Percentiles rank a stretch among this genome's conserved stretches.
Evolutionary conservation across 805 yeast genomes (phyloP).

Genomic region (Candida awuae): DNA sequence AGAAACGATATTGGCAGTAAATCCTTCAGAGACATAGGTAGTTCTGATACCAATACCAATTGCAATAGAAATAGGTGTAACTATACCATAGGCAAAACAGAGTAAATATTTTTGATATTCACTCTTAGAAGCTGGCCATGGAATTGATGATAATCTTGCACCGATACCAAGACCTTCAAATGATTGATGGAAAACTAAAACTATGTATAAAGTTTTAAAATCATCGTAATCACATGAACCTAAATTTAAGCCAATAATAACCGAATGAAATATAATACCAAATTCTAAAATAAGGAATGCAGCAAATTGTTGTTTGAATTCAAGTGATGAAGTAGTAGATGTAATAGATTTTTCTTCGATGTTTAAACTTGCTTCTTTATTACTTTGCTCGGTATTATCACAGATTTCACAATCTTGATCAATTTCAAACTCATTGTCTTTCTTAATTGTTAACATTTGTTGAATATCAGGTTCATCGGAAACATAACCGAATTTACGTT

Average conservation of each 20-base stretch:
- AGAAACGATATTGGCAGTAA: slow-evolving; percentile 49
- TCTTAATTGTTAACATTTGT: slow-evolving; percentile 25
- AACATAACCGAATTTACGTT: slow-evolving; percentile 20
- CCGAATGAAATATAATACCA: slow-evolving; percentile 73
- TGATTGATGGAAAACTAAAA: slow-evolving; percentile 59
- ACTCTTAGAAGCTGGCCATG: slow-evolving; percentile 29
- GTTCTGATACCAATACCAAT: slow-evolving; percentile 68
- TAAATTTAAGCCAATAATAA: slow-evolving; percentile 65
- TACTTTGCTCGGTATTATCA: slow-evolving; percentile 1
- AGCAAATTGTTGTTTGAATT: slow-evolving; percentile 14
- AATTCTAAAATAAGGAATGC: slow-evolving; percentile 40
- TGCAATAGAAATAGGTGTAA: slow-evolving; percentile 67
- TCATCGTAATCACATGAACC: slow-evolving; percentile 63
- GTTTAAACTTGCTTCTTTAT: slow-evolving; percentile 3
- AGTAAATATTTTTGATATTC: slow-evolving; percentile 36
- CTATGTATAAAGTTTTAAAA: slow-evolving; percentile 60
- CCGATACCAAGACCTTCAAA: slow-evolving; percentile 83
- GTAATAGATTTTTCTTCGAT: slow-evolving; percentile 13
- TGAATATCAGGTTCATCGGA: slow-evolving; percentile 12
- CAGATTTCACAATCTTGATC: neutral
- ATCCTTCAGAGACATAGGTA: slow-evolving; percentile 46
- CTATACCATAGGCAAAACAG: slow-evolving; percentile 41
- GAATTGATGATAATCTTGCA: slow-evolving; percentile 52
- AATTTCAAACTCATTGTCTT: slow-evolving; percentile 8
- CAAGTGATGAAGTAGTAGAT: slow-evolving; percentile 1